Evolutionary conservation across 2,329 filamentous ascomycete genomes (phyloP), one percentile per base, ranked within the genome.

Genomic region (Graphium sp.): DNA sequence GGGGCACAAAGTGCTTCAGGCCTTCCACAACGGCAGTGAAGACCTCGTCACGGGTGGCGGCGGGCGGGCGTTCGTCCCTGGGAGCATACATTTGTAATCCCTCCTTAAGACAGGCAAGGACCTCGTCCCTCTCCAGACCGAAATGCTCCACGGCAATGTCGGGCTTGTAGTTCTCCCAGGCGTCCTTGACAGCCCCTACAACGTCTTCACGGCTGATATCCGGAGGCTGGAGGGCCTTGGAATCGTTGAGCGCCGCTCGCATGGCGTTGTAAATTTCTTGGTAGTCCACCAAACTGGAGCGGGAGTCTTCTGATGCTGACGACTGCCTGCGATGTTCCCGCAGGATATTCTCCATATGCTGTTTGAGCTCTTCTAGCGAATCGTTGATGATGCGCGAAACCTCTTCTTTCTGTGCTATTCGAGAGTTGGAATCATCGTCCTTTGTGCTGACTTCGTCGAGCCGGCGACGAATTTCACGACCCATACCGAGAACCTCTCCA

Each of bases 401-500:
- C 16, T 31, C 17, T 7, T 29, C 27, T 13, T 29, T 19, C 22
- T 29, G 16, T 6, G 17, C 26, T 8, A 12, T 10, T 10, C 22
- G n/a, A 10, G 18, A 13, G 10, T 19, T 6, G 5, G 29, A 20
- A 13, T 55, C 56, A 16, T 56, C 49, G 10, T 49, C 44, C 28
- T 63, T 55, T 25, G 44, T 49, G 17, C 55, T 59, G 7, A 72
- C 64, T 35, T 83, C 72, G 35, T 89, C 81, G n/a, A 95, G 64
- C 39, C 84, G 78, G 32, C 82, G 76, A 22, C 79, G 84, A 26
- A 95, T 71, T 39, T 94, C 84, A 32, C 87, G 68, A 4, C 87
- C 87, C 85, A 94, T 94, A 4, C 84, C 85, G 5, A 94, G 62
- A 7, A 95, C 84, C 46, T 95, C 87, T 3, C 84, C 85, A 14